phyloP scores from a whole-genome alignment of 2,329 filamentous ascomycete species.

The Zasmidium citrigriseum region DNA sequence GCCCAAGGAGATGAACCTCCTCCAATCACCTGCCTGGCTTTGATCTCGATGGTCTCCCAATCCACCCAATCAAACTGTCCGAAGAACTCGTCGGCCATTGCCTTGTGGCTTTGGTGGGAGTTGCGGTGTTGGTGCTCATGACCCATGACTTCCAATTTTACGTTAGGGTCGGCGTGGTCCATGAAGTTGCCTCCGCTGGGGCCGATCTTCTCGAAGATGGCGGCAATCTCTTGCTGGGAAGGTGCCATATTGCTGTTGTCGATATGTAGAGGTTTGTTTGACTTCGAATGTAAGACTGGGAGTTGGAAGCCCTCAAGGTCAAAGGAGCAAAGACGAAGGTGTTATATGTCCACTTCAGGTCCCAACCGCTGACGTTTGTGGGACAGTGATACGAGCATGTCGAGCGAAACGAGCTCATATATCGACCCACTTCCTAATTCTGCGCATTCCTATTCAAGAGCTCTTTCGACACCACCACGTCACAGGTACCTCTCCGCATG shows the following conservation, averaged over 20 bases:
- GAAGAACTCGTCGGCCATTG: constrained; percentile 1
- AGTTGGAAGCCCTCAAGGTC: no score
- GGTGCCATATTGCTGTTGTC: not conserved
- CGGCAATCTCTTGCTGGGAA: not conserved
- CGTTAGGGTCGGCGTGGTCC: not conserved
- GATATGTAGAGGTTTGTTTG: no score
- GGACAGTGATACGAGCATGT: no score
- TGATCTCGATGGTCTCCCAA: constrained; percentile 1
- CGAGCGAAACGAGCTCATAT: no score
- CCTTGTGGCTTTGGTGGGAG: not conserved
- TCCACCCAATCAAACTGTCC: not conserved
- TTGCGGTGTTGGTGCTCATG: not conserved
- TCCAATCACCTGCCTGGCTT: not conserved
- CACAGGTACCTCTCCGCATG: no score
- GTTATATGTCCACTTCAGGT: no score
- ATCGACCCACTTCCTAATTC: no score
- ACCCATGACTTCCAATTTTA: not conserved
- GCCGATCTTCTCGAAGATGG: not conserved
- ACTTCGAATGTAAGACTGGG: not conserved
- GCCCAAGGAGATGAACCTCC: not conserved
- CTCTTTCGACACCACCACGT: no score
- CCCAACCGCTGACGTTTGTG: no score
- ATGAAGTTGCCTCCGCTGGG: not conserved
- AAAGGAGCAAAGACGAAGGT: no score
- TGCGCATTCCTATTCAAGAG: no score